Percentiles rank a stretch among this genome's conserved stretches.
Evolutionary conservation across 1,284 basidiomycete genomes (phyloP).

Genomic region (Cryptococcus deneoformans): DNA sequence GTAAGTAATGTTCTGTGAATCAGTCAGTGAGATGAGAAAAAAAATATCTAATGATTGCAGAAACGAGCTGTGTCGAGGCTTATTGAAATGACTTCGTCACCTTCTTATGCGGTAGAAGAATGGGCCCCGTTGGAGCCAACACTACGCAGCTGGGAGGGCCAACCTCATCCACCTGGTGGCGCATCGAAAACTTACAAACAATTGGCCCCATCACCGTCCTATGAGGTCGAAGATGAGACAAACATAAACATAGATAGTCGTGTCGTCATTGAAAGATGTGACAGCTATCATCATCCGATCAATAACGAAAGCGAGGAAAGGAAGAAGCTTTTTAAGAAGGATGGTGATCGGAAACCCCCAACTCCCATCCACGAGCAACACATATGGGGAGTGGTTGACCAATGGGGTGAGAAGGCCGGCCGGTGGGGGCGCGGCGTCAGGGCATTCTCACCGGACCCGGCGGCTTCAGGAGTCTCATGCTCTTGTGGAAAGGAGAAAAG

Average conservation of each 20-base stretch:
- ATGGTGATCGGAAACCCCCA: not conserved
- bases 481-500: too few relatives aligned
- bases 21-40: not conserved
- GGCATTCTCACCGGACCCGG: constrained; percentile 17
- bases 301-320: too few relatives aligned
- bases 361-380: constrained; percentile 38
- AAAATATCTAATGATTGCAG: constrained; percentile 12
- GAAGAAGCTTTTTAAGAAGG: not conserved
- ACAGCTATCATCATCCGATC: too few relatives aligned
- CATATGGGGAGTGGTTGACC: constrained; percentile 48
- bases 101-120: constrained; percentile 52
- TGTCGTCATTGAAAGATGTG: too few relatives aligned
- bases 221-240: too few relatives aligned
- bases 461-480: too few relatives aligned
- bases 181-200: too few relatives aligned
- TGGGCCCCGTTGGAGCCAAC: constrained; percentile 39
- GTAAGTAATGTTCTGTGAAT: constrained; percentile 39
- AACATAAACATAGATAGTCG: too few relatives aligned
- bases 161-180: not conserved
- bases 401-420: constrained; percentile 53
- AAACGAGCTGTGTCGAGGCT: constrained; percentile 63
- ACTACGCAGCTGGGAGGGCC: constrained; percentile 50
- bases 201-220: too few relatives aligned
- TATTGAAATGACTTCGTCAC: constrained; percentile 61
- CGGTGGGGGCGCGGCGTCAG: constrained; percentile 52